Conservation (phyloP, 805 yeast genomes). For the Candida mattraensis region DNA sequence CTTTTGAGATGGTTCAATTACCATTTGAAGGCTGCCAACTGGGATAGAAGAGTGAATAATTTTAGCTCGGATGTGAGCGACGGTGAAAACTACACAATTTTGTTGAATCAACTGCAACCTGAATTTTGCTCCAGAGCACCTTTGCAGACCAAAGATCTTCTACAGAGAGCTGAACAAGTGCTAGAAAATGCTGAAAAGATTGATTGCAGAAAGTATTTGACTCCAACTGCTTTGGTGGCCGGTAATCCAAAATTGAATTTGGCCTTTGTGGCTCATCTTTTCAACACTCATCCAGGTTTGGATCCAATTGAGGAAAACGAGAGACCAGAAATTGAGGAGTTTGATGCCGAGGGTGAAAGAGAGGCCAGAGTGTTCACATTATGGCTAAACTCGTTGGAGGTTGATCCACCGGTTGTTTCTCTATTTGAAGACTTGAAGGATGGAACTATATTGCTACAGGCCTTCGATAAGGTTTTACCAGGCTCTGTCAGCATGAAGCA, state of each 20-base stretch:
- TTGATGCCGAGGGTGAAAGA: slow-evolving; percentile 99
- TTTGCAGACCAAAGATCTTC: slow-evolving; percentile 70
- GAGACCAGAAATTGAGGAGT: slow-evolving; percentile 92
- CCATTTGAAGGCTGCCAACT: slow-evolving; percentile 89
- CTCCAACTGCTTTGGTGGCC: slow-evolving; percentile 88
- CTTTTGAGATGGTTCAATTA: slow-evolving; percentile 96
- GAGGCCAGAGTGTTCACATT: slow-evolving; percentile 97
- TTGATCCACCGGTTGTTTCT: slow-evolving; percentile 89
- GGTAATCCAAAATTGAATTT: slow-evolving; percentile 96
- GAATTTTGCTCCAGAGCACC: slow-evolving; percentile 80
- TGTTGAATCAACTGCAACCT: slow-evolving; percentile 87
- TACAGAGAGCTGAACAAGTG: slow-evolving; percentile 84
- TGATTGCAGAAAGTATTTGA: slow-evolving; percentile 90
- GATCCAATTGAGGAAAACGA: slow-evolving; percentile 93
- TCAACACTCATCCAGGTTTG: slow-evolving; percentile 94
- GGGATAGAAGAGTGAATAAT: slow-evolving; percentile 82
- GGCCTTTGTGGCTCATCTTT: slow-evolving; percentile 96
- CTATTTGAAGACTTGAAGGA: slow-evolving; percentile 94
- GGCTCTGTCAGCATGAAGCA: slow-evolving; percentile 80
- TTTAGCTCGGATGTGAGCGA: slow-evolving; percentile 87
- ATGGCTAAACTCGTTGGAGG: slow-evolving; percentile 96
- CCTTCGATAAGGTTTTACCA: slow-evolving; percentile 93
- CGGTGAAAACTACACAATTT: slow-evolving; percentile 91
- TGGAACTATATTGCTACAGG: slow-evolving; percentile 85
- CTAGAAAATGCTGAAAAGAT: slow-evolving; percentile 85